Conservation (phyloP, 352 stramenopile species). For the Globisporangium iwayamae region DNA sequence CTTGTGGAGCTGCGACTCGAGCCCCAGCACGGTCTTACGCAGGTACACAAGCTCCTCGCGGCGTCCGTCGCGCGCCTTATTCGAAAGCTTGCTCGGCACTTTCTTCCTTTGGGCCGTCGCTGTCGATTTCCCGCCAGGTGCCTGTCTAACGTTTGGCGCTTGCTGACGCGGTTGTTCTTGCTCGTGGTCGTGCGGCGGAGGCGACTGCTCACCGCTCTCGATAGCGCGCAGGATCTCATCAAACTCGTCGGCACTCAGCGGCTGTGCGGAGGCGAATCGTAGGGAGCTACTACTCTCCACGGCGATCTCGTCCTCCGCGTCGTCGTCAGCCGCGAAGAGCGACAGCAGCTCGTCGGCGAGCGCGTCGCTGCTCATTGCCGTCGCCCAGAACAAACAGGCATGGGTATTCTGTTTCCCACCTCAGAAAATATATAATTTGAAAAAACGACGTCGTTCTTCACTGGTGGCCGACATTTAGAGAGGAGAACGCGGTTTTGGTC, state of each 20-base stretch:
- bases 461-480: too few species aligned
- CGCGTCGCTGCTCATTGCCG: background rate
- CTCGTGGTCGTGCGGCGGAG: background rate
- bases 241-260: too few species aligned
- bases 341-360: slow-evolving; percentile 1
- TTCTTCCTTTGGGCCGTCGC: background rate
- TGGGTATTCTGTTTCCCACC: too few species aligned
- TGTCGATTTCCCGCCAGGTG: too few species aligned
- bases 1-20: slow-evolving; percentile 25
- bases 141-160: background rate
- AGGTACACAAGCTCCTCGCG: slow-evolving; percentile 33
- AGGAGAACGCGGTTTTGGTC: too few species aligned
- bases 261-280: too few species aligned
- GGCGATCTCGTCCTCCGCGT: background rate
- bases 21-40: slow-evolving; percentile 25
- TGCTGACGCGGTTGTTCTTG: background rate
- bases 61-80: slow-evolving; percentile 25
- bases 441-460: too few species aligned
- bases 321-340: background rate
- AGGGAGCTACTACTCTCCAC: background rate
- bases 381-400: too few species aligned
- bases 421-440: too few species aligned
- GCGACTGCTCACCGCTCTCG: too few species aligned
- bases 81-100: background rate
- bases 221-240: too few species aligned